These are phyloP conservation scores for Begonia fuchsioides DNA, from an alignment of 306 rosid genomes.

Conservation along the genomic window DNA sequence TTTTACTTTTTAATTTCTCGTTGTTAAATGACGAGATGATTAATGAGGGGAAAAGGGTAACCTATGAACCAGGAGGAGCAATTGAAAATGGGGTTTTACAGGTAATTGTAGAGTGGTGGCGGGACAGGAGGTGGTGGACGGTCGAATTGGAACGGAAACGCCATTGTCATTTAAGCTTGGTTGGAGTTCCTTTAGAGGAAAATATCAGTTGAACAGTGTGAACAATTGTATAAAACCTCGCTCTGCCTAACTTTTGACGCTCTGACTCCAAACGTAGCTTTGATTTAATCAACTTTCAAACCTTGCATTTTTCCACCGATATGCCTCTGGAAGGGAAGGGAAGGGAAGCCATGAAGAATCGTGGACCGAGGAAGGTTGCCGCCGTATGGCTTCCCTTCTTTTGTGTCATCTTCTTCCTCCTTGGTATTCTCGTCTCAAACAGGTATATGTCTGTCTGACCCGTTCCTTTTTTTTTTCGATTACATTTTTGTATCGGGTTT, in stretches of 20 bases:
- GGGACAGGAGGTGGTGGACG: no score
- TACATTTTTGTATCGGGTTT: neutral
- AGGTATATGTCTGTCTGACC: constrained; percentile 24
- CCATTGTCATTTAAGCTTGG: no score
- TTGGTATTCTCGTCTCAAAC: constrained; percentile 71
- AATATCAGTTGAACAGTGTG: no score
- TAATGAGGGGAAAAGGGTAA: no score
- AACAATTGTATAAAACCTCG: neutral
- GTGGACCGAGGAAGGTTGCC: constrained; percentile 51
- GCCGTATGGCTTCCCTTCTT: constrained; percentile 75
- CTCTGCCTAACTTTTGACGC: neutral
- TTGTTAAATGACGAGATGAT: no score
- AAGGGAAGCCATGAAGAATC: constrained; percentile 37
- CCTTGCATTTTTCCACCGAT: neutral
- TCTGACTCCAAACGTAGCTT: neutral
- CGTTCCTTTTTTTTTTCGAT: neutral
- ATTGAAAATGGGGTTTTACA: no score
- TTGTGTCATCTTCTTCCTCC: constrained; percentile 52
- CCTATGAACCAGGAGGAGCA: no score
- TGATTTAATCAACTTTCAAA: neutral
- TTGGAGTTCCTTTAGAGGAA: no score
- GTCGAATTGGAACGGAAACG: no score
- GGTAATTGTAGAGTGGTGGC: no score
- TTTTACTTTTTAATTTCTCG: no score
- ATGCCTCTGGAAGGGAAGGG: neutral